These are phyloP conservation scores for Ascocoryne sarcoides DNA, from an alignment of 2,329 filamentous ascomycete species.

Conservation along the genomic window DNA sequence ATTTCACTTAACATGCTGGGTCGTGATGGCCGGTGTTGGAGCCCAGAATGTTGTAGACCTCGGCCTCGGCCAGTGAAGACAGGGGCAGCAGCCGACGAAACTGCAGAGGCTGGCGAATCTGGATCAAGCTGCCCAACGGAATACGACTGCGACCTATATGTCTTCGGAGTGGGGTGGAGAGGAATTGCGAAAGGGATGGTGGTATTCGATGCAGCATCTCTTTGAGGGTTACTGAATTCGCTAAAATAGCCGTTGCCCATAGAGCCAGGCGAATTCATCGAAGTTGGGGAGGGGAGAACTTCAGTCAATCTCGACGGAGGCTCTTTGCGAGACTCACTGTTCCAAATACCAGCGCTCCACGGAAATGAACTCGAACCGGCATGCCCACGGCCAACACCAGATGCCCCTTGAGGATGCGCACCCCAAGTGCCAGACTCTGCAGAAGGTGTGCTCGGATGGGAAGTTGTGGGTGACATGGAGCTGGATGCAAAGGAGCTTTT, in stretches of 20 bases:
- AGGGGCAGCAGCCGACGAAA: slow-evolving; percentile 15
- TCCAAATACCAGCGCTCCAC: slow-evolving; percentile 81
- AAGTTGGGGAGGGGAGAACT: slow-evolving; percentile 67
- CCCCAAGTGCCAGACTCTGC: slow-evolving; percentile 54
- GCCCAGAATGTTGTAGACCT: slow-evolving; percentile 50
- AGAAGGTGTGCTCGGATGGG: slow-evolving; percentile 73
- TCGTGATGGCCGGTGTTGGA: slow-evolving; percentile 75
- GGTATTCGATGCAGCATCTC: slow-evolving; percentile 45
- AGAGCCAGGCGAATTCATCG: slow-evolving; percentile 38
- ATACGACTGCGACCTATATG: slow-evolving; percentile 91
- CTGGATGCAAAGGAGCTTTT: slow-evolving; percentile 70
- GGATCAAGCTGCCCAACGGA: slow-evolving; percentile 85
- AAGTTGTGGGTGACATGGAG: slow-evolving; percentile 70
- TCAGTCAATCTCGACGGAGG: slow-evolving; percentile 65
- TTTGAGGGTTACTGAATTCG: slow-evolving; percentile 37
- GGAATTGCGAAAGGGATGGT: slow-evolving; percentile 84
- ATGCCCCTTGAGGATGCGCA: slow-evolving; percentile 37
- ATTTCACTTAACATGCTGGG: slow-evolving; percentile 69
- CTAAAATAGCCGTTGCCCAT: slow-evolving; percentile 36
- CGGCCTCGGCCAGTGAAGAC: slow-evolving; percentile 24
- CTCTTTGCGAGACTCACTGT: slow-evolving; percentile 64
- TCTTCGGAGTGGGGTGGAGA: slow-evolving; percentile 82
- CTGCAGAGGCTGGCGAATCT: slow-evolving; percentile 36
- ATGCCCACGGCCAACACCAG: slow-evolving; percentile 37
- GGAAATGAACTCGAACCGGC: slow-evolving; percentile 43